Percentiles rank a stretch among this genome's conserved stretches.
phyloP scores from a whole-genome alignment of 169 alveolate genomes.

The Cryptosporidium sp. region DNA sequence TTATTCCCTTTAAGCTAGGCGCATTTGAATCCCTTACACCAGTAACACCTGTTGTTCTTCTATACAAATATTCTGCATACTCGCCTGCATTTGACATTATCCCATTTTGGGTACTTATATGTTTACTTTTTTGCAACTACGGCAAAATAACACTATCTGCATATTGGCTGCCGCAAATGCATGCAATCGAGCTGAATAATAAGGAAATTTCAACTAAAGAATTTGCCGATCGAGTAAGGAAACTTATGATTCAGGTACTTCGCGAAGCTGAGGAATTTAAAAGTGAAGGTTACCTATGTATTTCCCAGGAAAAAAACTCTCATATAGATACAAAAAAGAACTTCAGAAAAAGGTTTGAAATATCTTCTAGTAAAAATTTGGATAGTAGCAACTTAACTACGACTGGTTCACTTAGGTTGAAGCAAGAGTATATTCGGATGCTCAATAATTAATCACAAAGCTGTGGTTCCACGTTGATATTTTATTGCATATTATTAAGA shows the following conservation, averaged over 20 bases:
- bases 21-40: constrained; percentile 83
- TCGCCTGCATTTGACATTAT: constrained; percentile 64
- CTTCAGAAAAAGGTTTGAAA: not conserved
- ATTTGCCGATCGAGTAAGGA: not conserved
- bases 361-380: not conserved
- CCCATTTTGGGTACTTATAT: constrained; percentile 57
- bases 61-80: constrained; percentile 14
- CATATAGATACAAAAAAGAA: not conserved
- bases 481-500: too few relatives aligned
- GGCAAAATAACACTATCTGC: constrained; percentile 53
- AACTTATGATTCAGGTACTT: not conserved
- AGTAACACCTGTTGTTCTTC: constrained; percentile 79
- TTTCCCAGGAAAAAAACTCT: not conserved
- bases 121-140: constrained; percentile 44
- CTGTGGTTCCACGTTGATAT: not conserved
- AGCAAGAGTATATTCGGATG: constrained; percentile 34
- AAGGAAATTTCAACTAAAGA: not conserved
- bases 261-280: not conserved
- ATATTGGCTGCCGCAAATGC: constrained; percentile 42
- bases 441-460: not conserved
- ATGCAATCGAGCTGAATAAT: not conserved
- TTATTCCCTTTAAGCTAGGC: constrained; percentile 85
- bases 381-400: not conserved
- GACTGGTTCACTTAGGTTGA: constrained; percentile 34
- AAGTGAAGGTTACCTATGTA: not conserved